phyloP scores from a whole-genome alignment of 331 rosid genomes.

The Pyracantha coccinea region DNA sequence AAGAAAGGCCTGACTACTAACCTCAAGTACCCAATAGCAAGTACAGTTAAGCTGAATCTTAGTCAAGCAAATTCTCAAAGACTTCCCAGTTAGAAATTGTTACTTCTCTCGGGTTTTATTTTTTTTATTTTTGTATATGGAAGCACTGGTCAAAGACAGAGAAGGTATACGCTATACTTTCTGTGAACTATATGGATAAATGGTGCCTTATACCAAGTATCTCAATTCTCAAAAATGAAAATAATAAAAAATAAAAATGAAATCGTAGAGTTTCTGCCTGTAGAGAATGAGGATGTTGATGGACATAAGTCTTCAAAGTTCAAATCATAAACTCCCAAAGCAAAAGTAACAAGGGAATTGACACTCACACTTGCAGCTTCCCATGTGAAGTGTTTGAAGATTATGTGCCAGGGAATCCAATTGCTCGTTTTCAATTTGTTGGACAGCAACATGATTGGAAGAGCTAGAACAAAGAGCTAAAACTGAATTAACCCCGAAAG shows the following conservation, averaged over 20 bases:
- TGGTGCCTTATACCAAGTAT: background rate
- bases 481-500: slow-evolving; percentile 60
- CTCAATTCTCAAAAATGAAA: background rate
- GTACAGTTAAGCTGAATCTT: background rate
- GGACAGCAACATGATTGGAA: slow-evolving; percentile 16
- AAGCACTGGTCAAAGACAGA: background rate
- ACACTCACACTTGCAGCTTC: slow-evolving; percentile 65
- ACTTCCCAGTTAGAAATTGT: background rate
- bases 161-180: background rate
- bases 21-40: background rate
- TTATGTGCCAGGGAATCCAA: slow-evolving; percentile 40
- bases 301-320: background rate
- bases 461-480: slow-evolving; percentile 55
- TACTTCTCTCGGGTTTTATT: background rate
- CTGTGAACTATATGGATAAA: background rate
- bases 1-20: background rate
- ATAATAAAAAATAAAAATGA: background rate
- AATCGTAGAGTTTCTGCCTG: background rate
- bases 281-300: background rate
- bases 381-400: slow-evolving; percentile 61
- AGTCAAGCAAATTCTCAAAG: background rate
- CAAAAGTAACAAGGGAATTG: slow-evolving; percentile 13
- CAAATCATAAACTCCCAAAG: background rate
- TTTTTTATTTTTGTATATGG: too few relatives aligned
- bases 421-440: slow-evolving; percentile 15